Evolutionary conservation across 257 asterid genomes (phyloP), one percentile per base, ranked within the genome.

Genomic region (Ehretia macrophylla): DNA sequence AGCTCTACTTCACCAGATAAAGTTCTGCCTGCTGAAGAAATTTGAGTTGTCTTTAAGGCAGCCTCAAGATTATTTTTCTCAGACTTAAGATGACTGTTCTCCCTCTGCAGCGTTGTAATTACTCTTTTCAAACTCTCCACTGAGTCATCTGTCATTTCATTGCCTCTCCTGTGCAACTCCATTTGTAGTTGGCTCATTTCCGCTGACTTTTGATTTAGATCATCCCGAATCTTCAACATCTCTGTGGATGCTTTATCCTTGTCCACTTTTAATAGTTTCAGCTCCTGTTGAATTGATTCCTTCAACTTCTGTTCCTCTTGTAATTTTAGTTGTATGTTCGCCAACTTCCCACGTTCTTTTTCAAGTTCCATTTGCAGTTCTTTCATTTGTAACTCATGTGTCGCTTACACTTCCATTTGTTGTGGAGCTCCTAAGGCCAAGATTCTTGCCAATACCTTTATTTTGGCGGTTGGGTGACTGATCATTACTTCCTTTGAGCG

Each of bases 241-340:
- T 86, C 95, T 60, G 62, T 68, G 70, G 77, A 61, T 73, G 78
- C 71, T 65, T 85, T 75, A 66, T 70, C 77, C 64, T 79, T 86
- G 66, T 77, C 86, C 9, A 55, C 84, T 77, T 87, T 83, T 69
- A 87, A 54, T 23, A 76, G 78, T 77, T 74, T 79, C 75, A 93
- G 68, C 81, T 93, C 97, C 68, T 72, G 82, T 79, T 77, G 97
- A 67, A 79, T 55, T 39, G 82, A 79, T 55, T 67, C 78, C 62
- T 73, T 83, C 81, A 81, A 69, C 78, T 76, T 89, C 92, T 85
- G 90, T 81, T 86, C 97, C 80, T 86, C 99, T 83, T 86, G 84
- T 73, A 93, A 78, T 67, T 67, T 80, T 37, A 59, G 47, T 51
- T 78, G 84, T 77, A 80, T 52, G 63, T 66, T 78, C 47, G 73